Percentiles rank a stretch among this genome's conserved stretches.
These are phyloP conservation scores for Scalesia atractyloides DNA, from an alignment of 129 eudicot species.

Conservation along the genomic window DNA sequence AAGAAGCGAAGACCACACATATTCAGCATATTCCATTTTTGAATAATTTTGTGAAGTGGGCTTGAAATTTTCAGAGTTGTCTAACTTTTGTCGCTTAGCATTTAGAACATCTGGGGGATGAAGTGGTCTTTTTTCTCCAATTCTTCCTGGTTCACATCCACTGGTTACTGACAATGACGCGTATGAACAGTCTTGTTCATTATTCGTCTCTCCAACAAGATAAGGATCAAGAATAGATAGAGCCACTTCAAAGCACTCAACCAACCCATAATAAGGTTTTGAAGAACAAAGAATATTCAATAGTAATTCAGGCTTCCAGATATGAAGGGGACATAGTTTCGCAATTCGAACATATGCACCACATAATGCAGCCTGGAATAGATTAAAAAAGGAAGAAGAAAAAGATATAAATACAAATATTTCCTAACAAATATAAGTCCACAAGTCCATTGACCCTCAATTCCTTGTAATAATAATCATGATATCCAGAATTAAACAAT, in stretches of 20 bases:
- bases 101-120: constrained; percentile 35
- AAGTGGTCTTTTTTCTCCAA: constrained; percentile 64
- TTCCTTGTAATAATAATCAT: constrained; percentile 12
- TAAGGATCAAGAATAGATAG: constrained; percentile 61
- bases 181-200: constrained; percentile 25
- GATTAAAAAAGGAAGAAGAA: neutral
- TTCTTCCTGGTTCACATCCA: constrained; percentile 35
- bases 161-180: constrained; percentile 20
- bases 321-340: constrained; percentile 65
- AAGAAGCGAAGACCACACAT: constrained; percentile 50
- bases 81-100: constrained; percentile 62
- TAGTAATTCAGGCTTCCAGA: constrained; percentile 89
- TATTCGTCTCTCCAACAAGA: constrained; percentile 40
- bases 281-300: constrained; percentile 57
- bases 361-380: constrained; percentile 74
- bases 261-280: constrained; percentile 45
- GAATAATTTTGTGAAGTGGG: constrained; percentile 33
- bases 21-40: constrained; percentile 49
- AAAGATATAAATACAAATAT: constrained; percentile 5
- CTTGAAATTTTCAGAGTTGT: constrained; percentile 22
- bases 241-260: constrained; percentile 78
- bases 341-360: constrained; percentile 72
- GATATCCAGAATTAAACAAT: constrained; percentile 10
- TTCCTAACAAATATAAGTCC: constrained; percentile 19
- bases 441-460: constrained; percentile 11